Conservation (phyloP, 768 basidiomycete genomes). For the Chalciporus pseudorubinellus region DNA sequence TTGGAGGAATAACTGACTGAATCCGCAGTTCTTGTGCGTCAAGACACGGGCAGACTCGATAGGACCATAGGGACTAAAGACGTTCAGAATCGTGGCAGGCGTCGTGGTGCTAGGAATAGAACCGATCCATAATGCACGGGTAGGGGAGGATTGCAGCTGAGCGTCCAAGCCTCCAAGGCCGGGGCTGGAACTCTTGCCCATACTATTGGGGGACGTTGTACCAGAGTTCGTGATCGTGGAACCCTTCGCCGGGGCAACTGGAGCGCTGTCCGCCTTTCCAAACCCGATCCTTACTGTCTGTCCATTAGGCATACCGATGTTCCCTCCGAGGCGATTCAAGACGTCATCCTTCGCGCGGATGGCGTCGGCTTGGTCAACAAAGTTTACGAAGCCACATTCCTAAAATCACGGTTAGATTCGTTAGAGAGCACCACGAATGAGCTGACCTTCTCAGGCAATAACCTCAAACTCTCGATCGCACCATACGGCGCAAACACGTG, state of each 20-base stretch:
- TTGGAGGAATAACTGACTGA: constrained; percentile 50
- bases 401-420: constrained; percentile 34
- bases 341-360: constrained; percentile 98
- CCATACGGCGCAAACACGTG: constrained; percentile 96
- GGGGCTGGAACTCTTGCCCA: constrained; percentile 50
- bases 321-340: constrained; percentile 89
- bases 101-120: constrained; percentile 95
- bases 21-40: constrained; percentile 96
- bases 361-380: constrained; percentile 94
- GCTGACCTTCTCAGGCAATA: constrained; percentile 93
- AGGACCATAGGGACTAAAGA: constrained; percentile 96
- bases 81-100: constrained; percentile 89
- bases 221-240: constrained; percentile 58
- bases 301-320: constrained; percentile 91
- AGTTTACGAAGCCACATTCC: constrained; percentile 99
- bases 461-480: constrained; percentile 90
- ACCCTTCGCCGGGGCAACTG: constrained; percentile 83
- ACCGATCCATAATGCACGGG: constrained; percentile 96
- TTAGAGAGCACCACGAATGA: not conserved
- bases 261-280: constrained; percentile 96
- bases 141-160: constrained; percentile 87
- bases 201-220: constrained; percentile 59
- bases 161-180: constrained; percentile 73
- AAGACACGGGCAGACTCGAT: constrained; percentile 96
- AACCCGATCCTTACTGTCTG: constrained; percentile 97